Evolutionary conservation across 2,329 filamentous ascomycete species (phyloP), one percentile per base, ranked within the genome.

Genomic region (Pseudogymnoascus sp.): DNA sequence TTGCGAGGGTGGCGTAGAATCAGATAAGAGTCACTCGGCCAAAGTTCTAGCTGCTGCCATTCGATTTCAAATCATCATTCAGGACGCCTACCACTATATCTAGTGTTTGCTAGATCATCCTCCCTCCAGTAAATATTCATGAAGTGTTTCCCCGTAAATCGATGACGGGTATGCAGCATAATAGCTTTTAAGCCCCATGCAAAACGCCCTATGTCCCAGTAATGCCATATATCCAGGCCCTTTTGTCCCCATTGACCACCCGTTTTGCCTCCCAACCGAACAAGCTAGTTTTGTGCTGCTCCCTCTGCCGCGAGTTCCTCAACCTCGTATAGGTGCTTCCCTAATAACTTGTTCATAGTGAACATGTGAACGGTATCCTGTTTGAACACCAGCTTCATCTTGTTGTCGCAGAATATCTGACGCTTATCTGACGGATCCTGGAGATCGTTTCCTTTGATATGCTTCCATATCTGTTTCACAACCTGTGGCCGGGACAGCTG

Each of bases 331-430:
- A 98, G 81, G 72, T 98, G 93, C 73, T 89, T 88, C 66, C 90
- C 91, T 10, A 98, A 85, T 14, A 96, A 85, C 80, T 97, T 97
- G 81, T 96, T 98, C 93, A 99, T 98, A 69, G 91, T 93, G 76
- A 99, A 99, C 95, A 99, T 99, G 77, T 98, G 91, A 60, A 99
- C 89, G 71, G 85, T 90, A 71, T 92, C 86, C 72, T 89, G 84
- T 75, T 96, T 96, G 79, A 99, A 99, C 6, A 99, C 89, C 6
- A 89, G 89, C 65, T 90, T 87, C 89, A 99, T 89, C 69, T 86
- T 87, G 24, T 96, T 91, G 76, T 99, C 95, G 77, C 95, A 99
- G 28, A 86, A 80, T 67, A 99, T 99, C 69, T 96, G 91, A 22
- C 95, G 89, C 75, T 93, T 93, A 78, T 99, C 93, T 67, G 76